Conservation (phyloP, 768 basidiomycete species). For the Lyophyllum atratum region DNA sequence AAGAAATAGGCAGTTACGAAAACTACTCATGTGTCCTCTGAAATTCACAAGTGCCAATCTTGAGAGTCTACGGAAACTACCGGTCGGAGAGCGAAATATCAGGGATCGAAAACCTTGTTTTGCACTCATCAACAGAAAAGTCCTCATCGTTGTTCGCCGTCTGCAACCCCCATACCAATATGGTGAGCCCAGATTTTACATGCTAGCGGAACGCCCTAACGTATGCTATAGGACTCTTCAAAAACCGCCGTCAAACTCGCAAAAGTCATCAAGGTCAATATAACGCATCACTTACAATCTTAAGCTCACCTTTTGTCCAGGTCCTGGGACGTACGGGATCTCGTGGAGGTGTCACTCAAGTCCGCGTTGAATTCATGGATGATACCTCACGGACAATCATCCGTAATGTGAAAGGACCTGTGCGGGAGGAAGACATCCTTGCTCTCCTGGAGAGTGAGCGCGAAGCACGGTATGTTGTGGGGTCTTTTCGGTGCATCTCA, state of each 20-base stretch:
- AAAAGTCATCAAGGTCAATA: slow-evolving; percentile 88
- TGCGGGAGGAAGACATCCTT: slow-evolving; percentile 93
- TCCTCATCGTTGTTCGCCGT: slow-evolving; percentile 9
- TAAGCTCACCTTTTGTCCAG: slow-evolving; percentile 39
- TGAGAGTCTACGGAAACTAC: slow-evolving; percentile 11
- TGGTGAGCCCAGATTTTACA: slow-evolving; percentile 29
- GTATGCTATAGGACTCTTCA: slow-evolving; percentile 64
- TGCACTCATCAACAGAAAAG: slow-evolving; percentile 21
- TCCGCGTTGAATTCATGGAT: slow-evolving; percentile 99
- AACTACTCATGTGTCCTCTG: no score
- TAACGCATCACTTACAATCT: neutral
- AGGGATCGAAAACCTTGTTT: slow-evolving; percentile 21
- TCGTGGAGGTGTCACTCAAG: slow-evolving; percentile 98
- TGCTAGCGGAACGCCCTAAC: neutral
- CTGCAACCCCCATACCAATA: slow-evolving; percentile 16
- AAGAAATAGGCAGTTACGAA: no score
- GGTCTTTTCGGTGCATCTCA: neutral
- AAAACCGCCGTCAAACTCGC: slow-evolving; percentile 97
- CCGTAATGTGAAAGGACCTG: slow-evolving; percentile 98
- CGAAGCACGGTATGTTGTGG: slow-evolving; percentile 88
- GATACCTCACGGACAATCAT: slow-evolving; percentile 95
- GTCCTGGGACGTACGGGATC: slow-evolving; percentile 98
- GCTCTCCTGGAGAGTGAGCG: slow-evolving; percentile 97
- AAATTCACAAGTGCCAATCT: no score
- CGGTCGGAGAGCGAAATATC: slow-evolving; percentile 17